Conservation (phyloP, 768 basidiomycete genomes). For the Steccherinum ochraceum region DNA sequence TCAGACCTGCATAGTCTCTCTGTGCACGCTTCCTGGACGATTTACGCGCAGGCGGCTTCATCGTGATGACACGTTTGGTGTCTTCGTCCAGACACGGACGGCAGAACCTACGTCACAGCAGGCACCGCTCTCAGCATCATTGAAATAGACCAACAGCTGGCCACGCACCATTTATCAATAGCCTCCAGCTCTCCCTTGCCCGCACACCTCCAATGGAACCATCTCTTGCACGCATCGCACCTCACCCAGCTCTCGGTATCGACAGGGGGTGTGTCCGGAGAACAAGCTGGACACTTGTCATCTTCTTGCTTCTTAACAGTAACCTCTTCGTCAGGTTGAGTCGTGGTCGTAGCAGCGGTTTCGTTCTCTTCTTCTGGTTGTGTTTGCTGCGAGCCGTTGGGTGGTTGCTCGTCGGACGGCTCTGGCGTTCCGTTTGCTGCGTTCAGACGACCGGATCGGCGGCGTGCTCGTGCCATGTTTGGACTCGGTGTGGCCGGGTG, state of each 20-base stretch:
- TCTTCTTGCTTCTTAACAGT: conserved; percentile 9
- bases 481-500: too few species aligned
- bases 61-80: conserved; percentile 57
- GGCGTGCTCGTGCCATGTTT: background rate
- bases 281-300: conserved; percentile 47
- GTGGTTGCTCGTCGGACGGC: background rate
- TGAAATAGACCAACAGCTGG: conserved; percentile 9
- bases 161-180: conserved; percentile 72
- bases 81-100: conserved; percentile 53
- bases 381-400: background rate
- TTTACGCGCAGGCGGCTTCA: conserved; percentile 76
- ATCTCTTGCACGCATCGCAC: conserved; percentile 75
- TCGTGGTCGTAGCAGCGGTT: conserved; percentile 24
- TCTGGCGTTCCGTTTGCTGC: background rate
- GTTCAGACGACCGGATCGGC: background rate
- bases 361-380: background rate
- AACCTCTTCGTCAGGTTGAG: conserved; percentile 17
- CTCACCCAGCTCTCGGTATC: conserved; percentile 77
- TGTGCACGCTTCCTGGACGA: conserved; percentile 69
- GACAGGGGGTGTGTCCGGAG: conserved; percentile 29
- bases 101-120: conserved; percentile 76
- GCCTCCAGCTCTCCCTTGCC: conserved; percentile 58
- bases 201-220: conserved; percentile 83
- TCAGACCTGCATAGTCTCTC: conserved; percentile 75
- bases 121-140: background rate